phyloP scores from a whole-genome alignment of 148 eudicot species.

The Arbutus unedo region DNA sequence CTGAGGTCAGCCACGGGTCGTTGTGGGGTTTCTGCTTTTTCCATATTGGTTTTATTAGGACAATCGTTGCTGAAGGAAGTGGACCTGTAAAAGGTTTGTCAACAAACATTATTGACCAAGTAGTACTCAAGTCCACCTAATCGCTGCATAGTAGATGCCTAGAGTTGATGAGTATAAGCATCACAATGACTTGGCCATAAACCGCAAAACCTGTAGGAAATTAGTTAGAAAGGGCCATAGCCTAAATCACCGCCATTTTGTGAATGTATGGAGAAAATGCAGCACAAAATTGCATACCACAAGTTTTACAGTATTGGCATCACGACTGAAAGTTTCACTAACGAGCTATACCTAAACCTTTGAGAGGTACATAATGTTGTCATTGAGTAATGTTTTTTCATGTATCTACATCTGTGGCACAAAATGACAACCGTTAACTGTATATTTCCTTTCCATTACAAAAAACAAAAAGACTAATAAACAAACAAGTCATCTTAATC shows the following conservation, averaged over 20 bases:
- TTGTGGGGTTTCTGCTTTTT: constrained; percentile 10
- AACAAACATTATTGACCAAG: background rate
- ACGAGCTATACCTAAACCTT: background rate
- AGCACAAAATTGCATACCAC: background rate
- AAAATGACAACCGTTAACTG: background rate
- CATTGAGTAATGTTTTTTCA: background rate
- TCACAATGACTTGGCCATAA: background rate
- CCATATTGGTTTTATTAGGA: constrained; percentile 7
- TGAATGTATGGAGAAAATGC: background rate
- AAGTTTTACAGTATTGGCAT: background rate
- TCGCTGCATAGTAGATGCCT: background rate
- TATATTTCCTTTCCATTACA: background rate
- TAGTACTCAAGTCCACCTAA: background rate
- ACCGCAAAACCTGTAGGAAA: background rate
- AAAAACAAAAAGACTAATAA: background rate
- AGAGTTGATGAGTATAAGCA: background rate
- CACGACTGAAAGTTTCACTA: background rate
- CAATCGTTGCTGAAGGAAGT: constrained; percentile 5
- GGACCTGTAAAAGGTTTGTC: constrained; percentile 4
- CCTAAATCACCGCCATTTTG: background rate
- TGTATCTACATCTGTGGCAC: background rate
- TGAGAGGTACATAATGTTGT: background rate
- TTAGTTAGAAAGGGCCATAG: background rate
- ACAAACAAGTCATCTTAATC: background rate
- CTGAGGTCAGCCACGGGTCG: constrained; percentile 19